phyloP scores from a whole-genome alignment of 768 basidiomycete species.

The Tremella yokohamensis region DNA sequence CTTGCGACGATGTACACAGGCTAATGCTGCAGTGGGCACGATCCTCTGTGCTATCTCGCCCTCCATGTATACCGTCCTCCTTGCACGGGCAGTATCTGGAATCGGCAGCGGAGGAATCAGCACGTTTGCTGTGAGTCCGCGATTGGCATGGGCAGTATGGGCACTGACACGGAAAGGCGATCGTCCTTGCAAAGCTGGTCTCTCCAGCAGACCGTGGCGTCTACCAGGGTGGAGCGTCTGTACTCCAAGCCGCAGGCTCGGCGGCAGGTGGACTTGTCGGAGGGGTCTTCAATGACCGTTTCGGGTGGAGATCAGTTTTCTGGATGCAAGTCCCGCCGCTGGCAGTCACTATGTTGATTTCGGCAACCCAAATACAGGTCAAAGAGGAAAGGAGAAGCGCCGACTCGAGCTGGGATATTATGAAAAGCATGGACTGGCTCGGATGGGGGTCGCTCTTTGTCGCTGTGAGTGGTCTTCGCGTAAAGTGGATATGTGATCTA shows the following conservation, averaged over 20 bases:
- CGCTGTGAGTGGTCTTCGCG: conserved; percentile 23
- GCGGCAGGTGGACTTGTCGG: conserved; percentile 37
- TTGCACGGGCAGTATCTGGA: conserved; percentile 31
- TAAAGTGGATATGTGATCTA: not conserved
- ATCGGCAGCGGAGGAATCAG: conserved; percentile 35
- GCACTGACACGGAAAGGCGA: conserved; percentile 19
- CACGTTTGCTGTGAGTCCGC: conserved; percentile 34
- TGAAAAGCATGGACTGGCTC: conserved; percentile 41
- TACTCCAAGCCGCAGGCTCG: conserved; percentile 35
- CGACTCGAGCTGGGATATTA: conserved; percentile 22
- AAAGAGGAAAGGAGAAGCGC: conserved; percentile 10
- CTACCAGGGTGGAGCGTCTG: conserved; percentile 41
- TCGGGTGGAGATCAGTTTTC: conserved; percentile 41
- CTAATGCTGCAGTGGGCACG: conserved; percentile 23
- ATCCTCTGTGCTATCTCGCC: conserved; percentile 31
- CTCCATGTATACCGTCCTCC: conserved; percentile 26
- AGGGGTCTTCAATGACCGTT: conserved; percentile 31
- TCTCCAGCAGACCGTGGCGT: conserved; percentile 42
- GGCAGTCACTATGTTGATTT: conserved; percentile 22
- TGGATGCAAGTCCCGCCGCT: conserved; percentile 39
- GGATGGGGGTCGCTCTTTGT: conserved; percentile 31
- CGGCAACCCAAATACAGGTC: conserved; percentile 39
- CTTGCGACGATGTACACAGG: not conserved
- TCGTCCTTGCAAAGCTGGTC: conserved; percentile 43
- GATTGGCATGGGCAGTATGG: not conserved